A percentile compares a stretch with the other conserved stretches of the same genome.
These are phyloP conservation scores for Cyberlindnera xishuangbannaensis DNA, from an alignment of 805 yeast species.

Conservation along the genomic window DNA sequence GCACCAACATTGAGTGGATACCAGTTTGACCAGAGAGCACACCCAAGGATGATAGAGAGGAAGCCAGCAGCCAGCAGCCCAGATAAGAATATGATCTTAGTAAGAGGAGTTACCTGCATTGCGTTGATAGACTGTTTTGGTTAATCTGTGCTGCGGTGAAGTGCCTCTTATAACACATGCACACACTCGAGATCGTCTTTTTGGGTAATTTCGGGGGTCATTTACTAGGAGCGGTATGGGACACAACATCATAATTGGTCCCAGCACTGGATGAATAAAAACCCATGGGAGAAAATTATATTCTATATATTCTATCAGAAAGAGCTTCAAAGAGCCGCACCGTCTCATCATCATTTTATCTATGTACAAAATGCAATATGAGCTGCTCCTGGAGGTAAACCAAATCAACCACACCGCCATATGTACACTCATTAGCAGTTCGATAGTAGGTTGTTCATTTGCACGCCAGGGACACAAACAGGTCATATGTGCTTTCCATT, in stretches of 20 bases:
- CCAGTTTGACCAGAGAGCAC: conserved; percentile 88
- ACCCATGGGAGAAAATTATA: neutral
- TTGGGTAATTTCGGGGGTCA: too few relatives aligned
- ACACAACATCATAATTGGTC: too few relatives aligned
- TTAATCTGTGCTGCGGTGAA: too few relatives aligned
- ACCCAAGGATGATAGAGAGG: conserved; percentile 78
- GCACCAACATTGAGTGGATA: conserved; percentile 70
- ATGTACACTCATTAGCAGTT: too few relatives aligned
- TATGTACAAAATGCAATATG: conserved; percentile 12
- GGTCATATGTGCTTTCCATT: neutral
- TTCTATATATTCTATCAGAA: neutral
- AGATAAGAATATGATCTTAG: conserved; percentile 71
- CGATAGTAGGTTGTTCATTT: too few relatives aligned
- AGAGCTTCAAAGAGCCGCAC: neutral
- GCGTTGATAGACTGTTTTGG: neutral
- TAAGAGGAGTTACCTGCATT: conserved; percentile 49
- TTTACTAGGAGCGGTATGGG: too few relatives aligned
- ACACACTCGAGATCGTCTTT: too few relatives aligned
- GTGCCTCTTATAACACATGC: too few relatives aligned
- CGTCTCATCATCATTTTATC: conserved; percentile 4
- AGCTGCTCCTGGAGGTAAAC: conserved; percentile 1
- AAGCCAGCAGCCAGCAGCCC: conserved; percentile 85
- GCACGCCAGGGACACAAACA: too few relatives aligned
- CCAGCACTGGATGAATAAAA: neutral
- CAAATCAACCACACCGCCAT: too few relatives aligned